Conservation (phyloP, 495 filamentous ascomycete species). For the Articulospora tetracladia region DNA sequence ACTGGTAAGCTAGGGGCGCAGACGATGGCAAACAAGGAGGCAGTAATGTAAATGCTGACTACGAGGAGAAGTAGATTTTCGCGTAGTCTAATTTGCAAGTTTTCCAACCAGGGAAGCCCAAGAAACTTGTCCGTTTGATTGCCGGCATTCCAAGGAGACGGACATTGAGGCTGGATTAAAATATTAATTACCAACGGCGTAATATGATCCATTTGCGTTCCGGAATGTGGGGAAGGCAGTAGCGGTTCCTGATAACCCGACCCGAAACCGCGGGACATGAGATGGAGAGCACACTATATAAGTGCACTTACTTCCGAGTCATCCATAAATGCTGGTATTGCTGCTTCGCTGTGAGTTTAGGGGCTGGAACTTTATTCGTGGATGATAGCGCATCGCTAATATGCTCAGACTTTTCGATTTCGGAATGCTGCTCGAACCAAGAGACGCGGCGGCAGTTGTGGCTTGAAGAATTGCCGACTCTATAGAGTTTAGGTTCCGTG, state of each 20-base stretch:
- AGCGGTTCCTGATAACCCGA: conserved; percentile 1
- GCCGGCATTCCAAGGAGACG: conserved; percentile 4
- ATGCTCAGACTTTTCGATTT: background rate
- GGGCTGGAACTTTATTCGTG: conserved; percentile 1
- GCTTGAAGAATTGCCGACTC: background rate
- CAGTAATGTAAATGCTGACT: background rate
- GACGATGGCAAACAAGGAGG: background rate
- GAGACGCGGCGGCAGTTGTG: too few relatives aligned
- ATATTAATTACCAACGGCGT: background rate
- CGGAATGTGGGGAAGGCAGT: background rate
- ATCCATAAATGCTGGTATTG: background rate
- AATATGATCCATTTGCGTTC: background rate
- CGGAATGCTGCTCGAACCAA: background rate
- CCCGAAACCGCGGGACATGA: conserved; percentile 1
- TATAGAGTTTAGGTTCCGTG: background rate
- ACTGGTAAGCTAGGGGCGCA: conserved; percentile 1
- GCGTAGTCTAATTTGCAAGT: background rate
- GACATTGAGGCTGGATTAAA: background rate
- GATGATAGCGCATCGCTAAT: background rate
- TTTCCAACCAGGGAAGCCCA: background rate
- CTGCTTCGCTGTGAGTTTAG: conserved; percentile 1
- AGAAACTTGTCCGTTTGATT: background rate
- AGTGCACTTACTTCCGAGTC: background rate
- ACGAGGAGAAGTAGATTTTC: background rate
- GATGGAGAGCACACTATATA: background rate